Base-by-base conservation (phyloP, 2,329 filamentous ascomycete genomes). In the Pseudopyrenochaeta lycopersici region DNA sequence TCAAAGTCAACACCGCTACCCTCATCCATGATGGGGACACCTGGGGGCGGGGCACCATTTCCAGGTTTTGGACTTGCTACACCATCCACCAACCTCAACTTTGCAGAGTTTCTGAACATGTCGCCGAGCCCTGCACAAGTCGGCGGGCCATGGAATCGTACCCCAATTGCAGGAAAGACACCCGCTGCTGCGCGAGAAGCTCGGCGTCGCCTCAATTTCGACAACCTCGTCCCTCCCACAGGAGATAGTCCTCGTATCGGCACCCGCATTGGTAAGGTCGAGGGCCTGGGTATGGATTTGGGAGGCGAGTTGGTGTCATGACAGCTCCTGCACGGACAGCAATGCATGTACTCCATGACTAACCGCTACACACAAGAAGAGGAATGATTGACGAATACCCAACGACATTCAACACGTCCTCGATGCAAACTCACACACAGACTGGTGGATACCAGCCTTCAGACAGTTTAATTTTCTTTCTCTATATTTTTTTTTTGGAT, bases 91-190 rank as follows among this genome's bases (percentile, higher is more conserved):
- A 85, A 82, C 42, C 96, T 98, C 76, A 96, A 98, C 79, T 96
- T 98, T 78, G 87, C 92, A 46, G 95, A 99, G 73, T 99, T 97
- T 77, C 89, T 98, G 72, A 97, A 98, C 77, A 94, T 98, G 74
- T 97, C 95, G 6, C 95, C 95, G 0, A 97, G 92, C 70, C 95
- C 95, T 17, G 95, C 92, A 21, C 95, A 97, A 78, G 60, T 67
- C 23, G 58, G 60, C 27, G 91, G 88, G 64, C 85, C 88, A 9
- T 97, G 92, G 90, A 79, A 78, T 29, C 81, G 84, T 29, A 88
- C 86, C 30, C 86, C 86, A 15, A 79, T 78, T 14, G 78, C 80
- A 7, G 72, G 73, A 15, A 91, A 90, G 74, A 96, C 92, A 0
- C 92, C 92, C 10, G 77, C 86, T 10, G 82, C 85, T 23, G 80